Conservation (phyloP, 1,284 basidiomycete genomes). For the Hortiboletus rubellus region DNA sequence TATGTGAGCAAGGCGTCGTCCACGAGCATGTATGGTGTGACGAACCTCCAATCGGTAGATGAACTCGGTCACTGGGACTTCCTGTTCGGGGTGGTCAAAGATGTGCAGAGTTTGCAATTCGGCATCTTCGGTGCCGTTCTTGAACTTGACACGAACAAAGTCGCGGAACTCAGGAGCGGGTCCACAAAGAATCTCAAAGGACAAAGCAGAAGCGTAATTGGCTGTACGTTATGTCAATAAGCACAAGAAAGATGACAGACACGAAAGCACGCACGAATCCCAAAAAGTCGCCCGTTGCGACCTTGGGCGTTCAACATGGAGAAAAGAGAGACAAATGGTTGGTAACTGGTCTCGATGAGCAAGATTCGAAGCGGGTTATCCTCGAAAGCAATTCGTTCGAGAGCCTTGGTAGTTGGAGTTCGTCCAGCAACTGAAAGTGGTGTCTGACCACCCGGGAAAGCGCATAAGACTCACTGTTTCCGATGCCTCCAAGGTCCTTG, state of each 20-base stretch:
- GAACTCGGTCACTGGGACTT: conserved; percentile 72
- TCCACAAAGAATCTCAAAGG: conserved; percentile 74
- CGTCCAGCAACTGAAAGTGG: conserved; percentile 68
- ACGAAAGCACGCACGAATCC: conserved; percentile 55
- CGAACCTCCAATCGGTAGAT: conserved; percentile 70
- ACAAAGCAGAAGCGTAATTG: conserved; percentile 74
- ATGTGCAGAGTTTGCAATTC: conserved; percentile 59
- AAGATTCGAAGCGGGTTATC: conserved; percentile 75
- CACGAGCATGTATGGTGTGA: background rate
- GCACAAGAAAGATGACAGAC: background rate
- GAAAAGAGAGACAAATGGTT: conserved; percentile 85
- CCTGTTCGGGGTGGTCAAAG: conserved; percentile 62
- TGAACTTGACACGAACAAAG: conserved; percentile 81
- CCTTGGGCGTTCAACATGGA: conserved; percentile 63
- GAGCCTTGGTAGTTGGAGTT: conserved; percentile 67
- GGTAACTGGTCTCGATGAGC: conserved; percentile 77
- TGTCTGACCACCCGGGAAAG: background rate
- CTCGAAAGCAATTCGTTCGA: conserved; percentile 76
- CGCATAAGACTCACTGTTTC: conserved; percentile 58
- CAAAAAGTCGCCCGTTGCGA: conserved; percentile 53
- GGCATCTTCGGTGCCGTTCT: conserved; percentile 69
- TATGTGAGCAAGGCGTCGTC: background rate
- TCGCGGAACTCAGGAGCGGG: conserved; percentile 71
- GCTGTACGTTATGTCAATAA: conserved; percentile 42
- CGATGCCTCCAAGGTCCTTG: conserved; percentile 24